These are phyloP conservation scores for Eimeria sp. DNA, from an alignment of 169 alveolate genomes.

Conservation along the genomic window DNA sequence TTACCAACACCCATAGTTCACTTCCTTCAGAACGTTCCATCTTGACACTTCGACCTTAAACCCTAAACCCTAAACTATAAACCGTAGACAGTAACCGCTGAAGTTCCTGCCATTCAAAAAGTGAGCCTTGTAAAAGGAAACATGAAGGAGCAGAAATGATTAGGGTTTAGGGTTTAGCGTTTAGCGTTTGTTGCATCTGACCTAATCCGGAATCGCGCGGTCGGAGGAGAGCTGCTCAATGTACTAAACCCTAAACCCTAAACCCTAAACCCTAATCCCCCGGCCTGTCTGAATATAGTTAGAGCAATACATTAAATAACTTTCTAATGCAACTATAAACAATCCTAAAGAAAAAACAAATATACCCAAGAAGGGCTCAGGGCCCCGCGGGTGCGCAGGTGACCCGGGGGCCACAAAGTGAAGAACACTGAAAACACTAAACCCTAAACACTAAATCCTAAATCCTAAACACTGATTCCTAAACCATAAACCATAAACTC, in stretches of 20 bases:
- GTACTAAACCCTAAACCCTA: conserved; percentile 27
- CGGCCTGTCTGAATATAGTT: background rate
- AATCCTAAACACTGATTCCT: background rate
- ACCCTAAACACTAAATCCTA: conserved; percentile 16
- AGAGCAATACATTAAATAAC: too few relatives aligned
- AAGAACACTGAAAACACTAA: background rate
- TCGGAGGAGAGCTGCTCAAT: too few relatives aligned
- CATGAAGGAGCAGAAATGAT: background rate
- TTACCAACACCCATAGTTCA: conserved; percentile 31
- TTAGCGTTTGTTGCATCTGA: background rate
- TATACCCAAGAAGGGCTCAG: background rate
- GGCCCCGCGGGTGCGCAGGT: conserved; percentile 24
- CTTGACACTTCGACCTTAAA: background rate
- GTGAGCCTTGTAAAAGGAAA: background rate
- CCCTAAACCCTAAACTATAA: background rate
- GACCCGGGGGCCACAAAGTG: background rate
- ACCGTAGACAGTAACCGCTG: background rate
- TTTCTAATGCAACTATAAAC: too few relatives aligned
- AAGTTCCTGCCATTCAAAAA: background rate
- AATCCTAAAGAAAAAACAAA: too few relatives aligned
- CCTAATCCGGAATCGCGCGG: too few relatives aligned
- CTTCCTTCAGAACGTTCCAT: background rate
- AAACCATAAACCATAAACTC: background rate
- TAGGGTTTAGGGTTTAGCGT: conserved; percentile 40
- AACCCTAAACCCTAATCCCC: conserved; percentile 31